Evolutionary conservation across 768 basidiomycete genomes (phyloP).

Genomic region (Leccinum arenicola): DNA sequence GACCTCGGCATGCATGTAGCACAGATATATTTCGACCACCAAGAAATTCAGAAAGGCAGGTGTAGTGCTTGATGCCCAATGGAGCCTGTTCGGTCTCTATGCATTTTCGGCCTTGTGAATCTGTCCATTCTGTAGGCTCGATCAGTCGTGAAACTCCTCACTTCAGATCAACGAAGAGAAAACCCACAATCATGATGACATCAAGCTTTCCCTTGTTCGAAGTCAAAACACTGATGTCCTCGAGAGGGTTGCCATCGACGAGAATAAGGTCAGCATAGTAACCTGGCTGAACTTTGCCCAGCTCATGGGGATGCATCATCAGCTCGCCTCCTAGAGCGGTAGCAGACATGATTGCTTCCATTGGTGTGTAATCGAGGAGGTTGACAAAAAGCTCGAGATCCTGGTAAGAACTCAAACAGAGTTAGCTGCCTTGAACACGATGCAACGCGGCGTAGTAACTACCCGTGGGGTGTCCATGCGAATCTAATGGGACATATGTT

Average conservation of each 20-base stretch:
- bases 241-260: conserved; percentile 35
- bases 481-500: conserved; percentile 13
- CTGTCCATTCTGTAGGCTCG: conserved; percentile 21
- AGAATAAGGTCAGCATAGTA: conserved; percentile 38
- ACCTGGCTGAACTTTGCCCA: conserved; percentile 36
- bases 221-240: conserved; percentile 34
- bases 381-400: conserved; percentile 38
- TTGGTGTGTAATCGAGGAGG: conserved; percentile 32
- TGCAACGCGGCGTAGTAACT: background rate
- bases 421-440: conserved; percentile 1
- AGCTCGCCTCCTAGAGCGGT: conserved; percentile 37
- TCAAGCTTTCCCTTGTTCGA: conserved; percentile 32
- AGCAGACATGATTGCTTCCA: conserved; percentile 37
- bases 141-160: background rate
- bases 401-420: conserved; percentile 28
- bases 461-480: conserved; percentile 35
- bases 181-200: conserved; percentile 33
- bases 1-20: no score
- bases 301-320: conserved; percentile 35
- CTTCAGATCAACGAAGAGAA: background rate
- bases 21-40: no score
- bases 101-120: conserved; percentile 18
- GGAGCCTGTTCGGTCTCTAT: background rate
- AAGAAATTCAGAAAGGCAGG: background rate
- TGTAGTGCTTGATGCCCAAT: no score